Evolutionary conservation across 1,139 yeast species (phyloP).

Genomic region (Suhomyces wounanorum): DNA sequence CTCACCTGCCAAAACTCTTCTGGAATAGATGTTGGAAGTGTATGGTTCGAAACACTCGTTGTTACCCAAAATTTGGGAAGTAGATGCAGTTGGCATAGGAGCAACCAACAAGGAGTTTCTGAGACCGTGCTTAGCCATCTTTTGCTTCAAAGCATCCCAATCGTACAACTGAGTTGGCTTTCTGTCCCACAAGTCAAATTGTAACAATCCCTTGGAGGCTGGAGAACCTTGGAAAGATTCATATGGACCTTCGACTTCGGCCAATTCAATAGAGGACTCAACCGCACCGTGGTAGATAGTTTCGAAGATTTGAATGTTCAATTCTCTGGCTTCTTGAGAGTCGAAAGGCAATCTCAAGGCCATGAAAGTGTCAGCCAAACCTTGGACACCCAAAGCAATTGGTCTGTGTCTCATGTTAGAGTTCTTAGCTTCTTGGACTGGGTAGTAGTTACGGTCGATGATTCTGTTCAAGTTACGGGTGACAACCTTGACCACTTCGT

Average conservation of each 20-base stretch:
- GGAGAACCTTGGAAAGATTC: conserved; percentile 57
- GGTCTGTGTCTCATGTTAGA: conserved; percentile 62
- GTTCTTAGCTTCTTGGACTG: conserved; percentile 52
- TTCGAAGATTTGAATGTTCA: conserved; percentile 61
- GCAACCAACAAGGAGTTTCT: conserved; percentile 85
- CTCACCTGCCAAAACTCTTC: conserved; percentile 87
- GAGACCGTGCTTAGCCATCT: conserved; percentile 63
- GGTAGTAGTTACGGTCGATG: conserved; percentile 58
- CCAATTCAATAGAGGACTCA: conserved; percentile 57
- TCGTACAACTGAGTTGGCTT: conserved; percentile 62
- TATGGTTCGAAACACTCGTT: conserved; percentile 92
- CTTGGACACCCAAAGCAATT: conserved; percentile 65
- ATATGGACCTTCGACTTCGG: conserved; percentile 50
- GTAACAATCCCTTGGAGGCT: conserved; percentile 57
- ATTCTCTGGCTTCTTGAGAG: conserved; percentile 55
- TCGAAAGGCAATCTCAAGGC: conserved; percentile 58
- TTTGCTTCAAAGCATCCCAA: conserved; percentile 70
- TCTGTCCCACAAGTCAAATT: conserved; percentile 59
- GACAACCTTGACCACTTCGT: conserved; percentile 54
- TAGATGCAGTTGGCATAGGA: conserved; percentile 95
- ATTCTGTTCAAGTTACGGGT: conserved; percentile 57
- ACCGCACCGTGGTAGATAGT: conserved; percentile 62
- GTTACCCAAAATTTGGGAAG: conserved; percentile 86
- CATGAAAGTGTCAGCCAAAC: conserved; percentile 62
- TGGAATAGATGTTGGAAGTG: conserved; percentile 83